Conservation (phyloP, 805 yeast genomes). For the Wickerhamomyces mucosus region DNA sequence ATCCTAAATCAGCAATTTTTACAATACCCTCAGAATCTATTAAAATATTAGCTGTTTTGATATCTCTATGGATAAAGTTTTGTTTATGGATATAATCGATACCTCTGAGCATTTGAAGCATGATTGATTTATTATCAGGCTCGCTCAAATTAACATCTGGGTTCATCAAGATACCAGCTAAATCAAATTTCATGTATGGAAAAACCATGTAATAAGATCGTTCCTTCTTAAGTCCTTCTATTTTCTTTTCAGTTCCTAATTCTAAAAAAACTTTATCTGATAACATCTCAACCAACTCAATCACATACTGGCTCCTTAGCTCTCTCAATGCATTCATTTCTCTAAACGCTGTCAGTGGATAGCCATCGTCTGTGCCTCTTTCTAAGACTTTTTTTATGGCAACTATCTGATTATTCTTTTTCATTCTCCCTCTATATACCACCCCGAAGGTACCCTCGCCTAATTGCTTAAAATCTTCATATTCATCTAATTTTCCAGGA, state of each 20-base stretch:
- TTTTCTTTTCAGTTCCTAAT: too few species aligned
- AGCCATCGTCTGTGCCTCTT: slow-evolving; percentile 36
- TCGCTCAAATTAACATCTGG: slow-evolving; percentile 51
- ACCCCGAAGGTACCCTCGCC: slow-evolving; percentile 90
- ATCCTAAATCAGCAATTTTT: slow-evolving; percentile 92
- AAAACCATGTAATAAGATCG: slow-evolving; percentile 68
- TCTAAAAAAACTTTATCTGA: too few species aligned
- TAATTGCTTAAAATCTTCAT: slow-evolving; percentile 31
- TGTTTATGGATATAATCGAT: slow-evolving; percentile 68
- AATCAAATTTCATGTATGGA: slow-evolving; percentile 87
- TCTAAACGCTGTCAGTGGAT: slow-evolving; percentile 91
- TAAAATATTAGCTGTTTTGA: slow-evolving; percentile 91
- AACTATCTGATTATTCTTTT: slow-evolving; percentile 45
- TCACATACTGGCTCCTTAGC: too few species aligned
- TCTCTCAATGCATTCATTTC: slow-evolving; percentile 83
- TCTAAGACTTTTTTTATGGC: slow-evolving; percentile 80
- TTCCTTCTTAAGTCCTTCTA: slow-evolving; percentile 23
- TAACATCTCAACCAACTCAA: too few species aligned
- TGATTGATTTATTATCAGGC: slow-evolving; percentile 72
- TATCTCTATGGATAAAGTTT: slow-evolving; percentile 70
- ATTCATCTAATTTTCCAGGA: slow-evolving; percentile 20
- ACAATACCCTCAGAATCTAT: slow-evolving; percentile 67
- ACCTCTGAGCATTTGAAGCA: slow-evolving; percentile 72
- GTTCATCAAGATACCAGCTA: slow-evolving; percentile 83
- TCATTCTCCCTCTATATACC: slow-evolving; percentile 65